A percentile compares a stretch with the other conserved stretches of the same genome.
phyloP scores from a whole-genome alignment of 371 early-diverging fungal species.

The Mortierella sp. region DNA sequence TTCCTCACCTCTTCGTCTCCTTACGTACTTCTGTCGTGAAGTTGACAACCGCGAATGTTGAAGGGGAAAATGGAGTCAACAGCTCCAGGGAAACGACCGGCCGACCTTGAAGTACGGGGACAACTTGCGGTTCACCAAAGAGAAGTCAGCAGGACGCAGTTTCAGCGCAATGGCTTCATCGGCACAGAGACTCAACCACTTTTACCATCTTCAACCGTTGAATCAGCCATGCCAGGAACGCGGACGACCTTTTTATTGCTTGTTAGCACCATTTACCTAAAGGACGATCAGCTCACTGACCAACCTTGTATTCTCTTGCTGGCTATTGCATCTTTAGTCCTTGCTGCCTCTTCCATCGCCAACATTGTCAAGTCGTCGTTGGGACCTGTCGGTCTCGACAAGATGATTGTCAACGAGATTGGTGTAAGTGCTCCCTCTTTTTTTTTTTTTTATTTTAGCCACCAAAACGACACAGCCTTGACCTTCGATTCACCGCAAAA shows the following conservation, averaged over 20 bases:
- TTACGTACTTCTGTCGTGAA: not conserved
- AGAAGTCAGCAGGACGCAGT: not conserved
- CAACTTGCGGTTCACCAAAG: not conserved
- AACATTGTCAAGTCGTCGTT: slow-evolving; percentile 99
- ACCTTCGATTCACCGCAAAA: not conserved
- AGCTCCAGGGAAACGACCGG: not conserved
- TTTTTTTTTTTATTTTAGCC: slow-evolving; percentile 9
- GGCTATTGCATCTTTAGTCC: slow-evolving; percentile 53
- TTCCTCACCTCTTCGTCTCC: not conserved
- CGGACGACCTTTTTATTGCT: not conserved
- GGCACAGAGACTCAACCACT: not conserved
- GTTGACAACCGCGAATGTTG: not conserved
- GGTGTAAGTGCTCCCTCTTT: slow-evolving; percentile 77
- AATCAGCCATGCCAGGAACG: not conserved
- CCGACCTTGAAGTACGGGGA: not conserved
- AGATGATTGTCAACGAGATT: slow-evolving; percentile 99
- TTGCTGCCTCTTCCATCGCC: slow-evolving; percentile 90
- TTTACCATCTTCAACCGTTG: not conserved
- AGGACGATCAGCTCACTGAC: not conserved
- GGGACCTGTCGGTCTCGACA: slow-evolving; percentile 99
- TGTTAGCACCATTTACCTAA: not conserved
- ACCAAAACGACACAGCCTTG: slow-evolving; percentile 19
- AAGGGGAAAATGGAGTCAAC: not conserved
- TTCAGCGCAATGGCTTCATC: not conserved
- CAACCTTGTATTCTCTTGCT: not conserved